Conservation (phyloP, 306 rosid species). For the Malus sylvestris region DNA sequence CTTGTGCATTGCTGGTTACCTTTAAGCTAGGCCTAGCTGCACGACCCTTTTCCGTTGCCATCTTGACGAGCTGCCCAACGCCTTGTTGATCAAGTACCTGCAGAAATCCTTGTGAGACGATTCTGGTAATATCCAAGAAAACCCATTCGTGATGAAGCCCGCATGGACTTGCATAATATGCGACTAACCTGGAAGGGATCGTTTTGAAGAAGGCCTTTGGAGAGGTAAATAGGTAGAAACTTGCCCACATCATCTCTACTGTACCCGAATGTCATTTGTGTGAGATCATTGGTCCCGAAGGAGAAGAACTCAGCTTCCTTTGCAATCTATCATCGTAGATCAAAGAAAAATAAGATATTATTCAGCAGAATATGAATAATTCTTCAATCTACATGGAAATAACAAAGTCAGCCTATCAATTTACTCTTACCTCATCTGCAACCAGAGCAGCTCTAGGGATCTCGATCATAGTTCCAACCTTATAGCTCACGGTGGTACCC, state of each 20-base stretch:
- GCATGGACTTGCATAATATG: conserved; percentile 1
- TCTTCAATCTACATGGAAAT: neutral
- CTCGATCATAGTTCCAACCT: conserved; percentile 97
- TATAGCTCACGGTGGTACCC: conserved; percentile 65
- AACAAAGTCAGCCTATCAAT: neutral
- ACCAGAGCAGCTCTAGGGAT: conserved; percentile 90
- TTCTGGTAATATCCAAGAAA: neutral
- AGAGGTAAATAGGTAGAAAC: conserved; percentile 70
- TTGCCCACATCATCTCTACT: conserved; percentile 96
- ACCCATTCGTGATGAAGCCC: neutral
- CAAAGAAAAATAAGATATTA: too few relatives aligned
- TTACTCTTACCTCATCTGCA: conserved; percentile 76
- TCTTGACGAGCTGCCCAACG: conserved; percentile 84
- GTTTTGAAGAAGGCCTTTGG: conserved; percentile 71
- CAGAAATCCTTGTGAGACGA: neutral
- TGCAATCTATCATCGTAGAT: conserved; percentile 49
- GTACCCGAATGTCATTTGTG: conserved; percentile 97
- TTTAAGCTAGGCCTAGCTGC: conserved; percentile 74
- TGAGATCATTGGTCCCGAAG: conserved; percentile 96
- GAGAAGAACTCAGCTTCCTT: conserved; percentile 97
- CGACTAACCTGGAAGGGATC: conserved; percentile 82
- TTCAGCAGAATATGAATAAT: neutral
- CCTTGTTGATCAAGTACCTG: conserved; percentile 96
- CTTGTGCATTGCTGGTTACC: conserved; percentile 22
- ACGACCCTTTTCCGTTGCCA: conserved; percentile 86